Conservation (phyloP, 2,329 filamentous ascomycete species). For the Fusarium humuli region DNA sequence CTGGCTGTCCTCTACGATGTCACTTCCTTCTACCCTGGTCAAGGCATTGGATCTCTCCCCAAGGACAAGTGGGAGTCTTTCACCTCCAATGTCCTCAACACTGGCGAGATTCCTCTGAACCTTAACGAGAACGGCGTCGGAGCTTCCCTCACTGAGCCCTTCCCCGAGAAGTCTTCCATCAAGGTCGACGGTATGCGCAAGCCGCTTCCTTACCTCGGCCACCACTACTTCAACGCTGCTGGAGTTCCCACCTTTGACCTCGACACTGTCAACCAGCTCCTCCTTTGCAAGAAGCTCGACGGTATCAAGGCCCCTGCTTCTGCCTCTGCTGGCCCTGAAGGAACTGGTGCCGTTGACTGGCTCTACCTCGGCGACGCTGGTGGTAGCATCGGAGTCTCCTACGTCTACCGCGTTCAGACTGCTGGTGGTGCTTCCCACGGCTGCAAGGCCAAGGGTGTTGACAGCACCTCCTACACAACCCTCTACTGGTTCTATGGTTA, state of each 20-base stretch:
- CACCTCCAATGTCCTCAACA: constrained; percentile 55
- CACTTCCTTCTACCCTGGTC: constrained; percentile 62
- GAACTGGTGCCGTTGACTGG: constrained; percentile 67
- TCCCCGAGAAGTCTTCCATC: constrained; percentile 54
- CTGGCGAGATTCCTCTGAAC: constrained; percentile 61
- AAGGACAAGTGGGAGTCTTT: constrained; percentile 55
- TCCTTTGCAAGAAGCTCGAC: constrained; percentile 62
- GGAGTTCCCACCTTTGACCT: constrained; percentile 72
- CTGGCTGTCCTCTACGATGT: constrained; percentile 71
- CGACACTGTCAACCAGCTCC: constrained; percentile 51
- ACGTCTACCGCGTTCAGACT: constrained; percentile 67
- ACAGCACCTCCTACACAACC: constrained; percentile 68
- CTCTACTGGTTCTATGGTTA: constrained; percentile 69
- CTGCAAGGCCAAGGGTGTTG: constrained; percentile 57
- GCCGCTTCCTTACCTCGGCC: constrained; percentile 63
- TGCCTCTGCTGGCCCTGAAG: constrained; percentile 59
- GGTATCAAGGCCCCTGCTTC: constrained; percentile 63
- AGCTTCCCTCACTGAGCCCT: constrained; percentile 60
- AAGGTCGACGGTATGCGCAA: constrained; percentile 52
- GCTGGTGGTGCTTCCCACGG: constrained; percentile 61
- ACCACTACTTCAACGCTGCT: constrained; percentile 73
- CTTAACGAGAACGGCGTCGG: constrained; percentile 52
- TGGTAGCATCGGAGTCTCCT: constrained; percentile 52
- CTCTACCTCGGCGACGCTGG: constrained; percentile 60
- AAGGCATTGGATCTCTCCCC: constrained; percentile 53